Evolutionary conservation across 768 basidiomycete genomes (phyloP), one percentile per base, ranked within the genome.

Genomic region (Ephemerocybe angulata): DNA sequence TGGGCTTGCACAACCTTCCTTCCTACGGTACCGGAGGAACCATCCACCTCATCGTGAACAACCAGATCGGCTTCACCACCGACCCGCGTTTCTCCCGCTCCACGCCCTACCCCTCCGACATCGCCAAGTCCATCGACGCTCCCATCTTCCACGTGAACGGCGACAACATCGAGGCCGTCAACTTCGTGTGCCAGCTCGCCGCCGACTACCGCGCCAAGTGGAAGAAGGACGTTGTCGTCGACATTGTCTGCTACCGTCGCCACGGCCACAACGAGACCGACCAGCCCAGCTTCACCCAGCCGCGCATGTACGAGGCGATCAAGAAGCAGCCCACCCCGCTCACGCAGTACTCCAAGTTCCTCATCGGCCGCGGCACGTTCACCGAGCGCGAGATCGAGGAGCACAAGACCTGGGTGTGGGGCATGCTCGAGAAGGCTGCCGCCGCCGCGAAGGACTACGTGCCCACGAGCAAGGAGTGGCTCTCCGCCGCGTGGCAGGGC

Each of bases 231-330:
- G 96, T 99, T 59, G 96, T 99, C 64, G 75, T 99, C 58, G 96
- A 99, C 71, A 93, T 99, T 54, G 95, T 99, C 54, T 99, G 97
- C 75, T 99, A 98, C 77, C 90, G 97, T 60, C 93, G 94, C 52
- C 86, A 98, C 67, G 97, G 97, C n/a, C 97, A 99, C 76, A 99
- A 99, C 71, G 97, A 99, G 73, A 98, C 94, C 10, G 97, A 99
- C 67, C 97, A 99, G 70, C 97, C 97, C 24, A 89, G 85, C 70
- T 99, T 99, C 78, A 98, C 97, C 10, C 97, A 99, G 70, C 97
- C 97, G 6, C 82, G 91, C 60, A 99, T 98, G 97, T 99, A 99
- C 79, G 82, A 93, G 70, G 92, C 94, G 28, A 97, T 99, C 67
- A 86, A 86, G 73, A 89, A 91, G 64, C 93, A 98, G 72, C 90